These are phyloP conservation scores for Candida awuae DNA, from an alignment of 805 yeast species.

Conservation along the genomic window DNA sequence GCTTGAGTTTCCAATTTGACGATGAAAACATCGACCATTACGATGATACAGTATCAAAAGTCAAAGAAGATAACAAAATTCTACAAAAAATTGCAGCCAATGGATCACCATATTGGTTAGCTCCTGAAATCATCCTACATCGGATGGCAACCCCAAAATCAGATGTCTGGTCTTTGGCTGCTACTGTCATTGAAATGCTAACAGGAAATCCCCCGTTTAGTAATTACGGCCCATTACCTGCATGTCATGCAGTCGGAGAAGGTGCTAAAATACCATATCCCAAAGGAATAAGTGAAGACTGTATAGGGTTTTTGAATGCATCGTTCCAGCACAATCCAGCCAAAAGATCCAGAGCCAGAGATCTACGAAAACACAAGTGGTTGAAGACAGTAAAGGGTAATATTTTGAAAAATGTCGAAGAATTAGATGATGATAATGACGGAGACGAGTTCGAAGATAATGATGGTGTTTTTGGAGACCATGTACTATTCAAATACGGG, in stretches of 20 bases:
- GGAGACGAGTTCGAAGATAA: neutral
- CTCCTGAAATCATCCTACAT: slow-evolving; percentile 73
- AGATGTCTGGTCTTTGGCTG: slow-evolving; percentile 91
- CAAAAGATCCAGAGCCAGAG: slow-evolving; percentile 47
- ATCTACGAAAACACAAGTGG: slow-evolving; percentile 57
- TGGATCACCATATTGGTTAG: slow-evolving; percentile 99
- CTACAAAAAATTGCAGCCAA: slow-evolving; percentile 35
- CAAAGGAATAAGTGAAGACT: slow-evolving; percentile 17
- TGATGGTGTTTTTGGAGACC: too few species aligned
- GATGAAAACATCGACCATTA: slow-evolving; percentile 6
- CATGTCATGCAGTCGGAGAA: slow-evolving; percentile 75
- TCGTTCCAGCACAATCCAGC: slow-evolving; percentile 66
- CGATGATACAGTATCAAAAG: slow-evolving; percentile 23
- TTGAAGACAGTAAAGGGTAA: slow-evolving; percentile 18
- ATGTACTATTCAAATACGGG: neutral
- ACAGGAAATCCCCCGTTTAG: slow-evolving; percentile 87
- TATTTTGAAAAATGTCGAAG: slow-evolving; percentile 6
- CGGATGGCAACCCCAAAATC: slow-evolving; percentile 77
- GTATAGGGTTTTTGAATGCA: slow-evolving; percentile 44
- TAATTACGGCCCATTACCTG: slow-evolving; percentile 66
- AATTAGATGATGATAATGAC: neutral
- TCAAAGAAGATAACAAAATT: slow-evolving; percentile 27
- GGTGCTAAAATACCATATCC: slow-evolving; percentile 70
- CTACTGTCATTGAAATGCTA: slow-evolving; percentile 82
- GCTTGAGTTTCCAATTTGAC: slow-evolving; percentile 47